Evolutionary conservation across 257 asterid species (phyloP).

Genomic region (Solanum chiquidenum): DNA sequence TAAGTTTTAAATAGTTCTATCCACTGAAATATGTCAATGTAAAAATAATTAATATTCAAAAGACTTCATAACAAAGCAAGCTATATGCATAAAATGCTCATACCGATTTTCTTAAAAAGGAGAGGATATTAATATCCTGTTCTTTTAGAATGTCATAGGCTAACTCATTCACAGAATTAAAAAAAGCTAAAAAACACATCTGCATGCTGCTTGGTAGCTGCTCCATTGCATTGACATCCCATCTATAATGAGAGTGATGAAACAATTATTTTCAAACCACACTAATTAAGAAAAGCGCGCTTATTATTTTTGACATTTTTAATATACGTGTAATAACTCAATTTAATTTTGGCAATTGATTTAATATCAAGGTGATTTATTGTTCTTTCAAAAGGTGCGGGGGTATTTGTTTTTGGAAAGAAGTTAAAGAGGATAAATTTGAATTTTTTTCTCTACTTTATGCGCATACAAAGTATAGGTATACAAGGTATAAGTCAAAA

Average conservation of each 20-base stretch:
- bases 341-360: too few relatives aligned
- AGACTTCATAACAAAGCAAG: neutral
- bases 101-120: neutral
- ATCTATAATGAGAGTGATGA: constrained; percentile 4
- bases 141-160: neutral
- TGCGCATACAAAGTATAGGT: too few relatives aligned
- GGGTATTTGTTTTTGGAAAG: too few relatives aligned
- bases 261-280: neutral
- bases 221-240: constrained; percentile 34
- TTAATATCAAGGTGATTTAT: too few relatives aligned
- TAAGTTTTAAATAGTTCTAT: constrained; percentile 8
- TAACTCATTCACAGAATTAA: constrained; percentile 14
- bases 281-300: too few relatives aligned
- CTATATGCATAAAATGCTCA: neutral
- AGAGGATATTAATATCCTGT: neutral
- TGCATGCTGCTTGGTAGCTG: constrained; percentile 34
- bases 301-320: too few relatives aligned
- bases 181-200: constrained; percentile 27
- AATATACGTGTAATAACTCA: too few relatives aligned
- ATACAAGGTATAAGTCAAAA: too few relatives aligned
- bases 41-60: neutral
- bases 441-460: too few relatives aligned
- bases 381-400: too few relatives aligned
- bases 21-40: neutral
- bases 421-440: too few relatives aligned